phyloP scores from a whole-genome alignment of 2,329 filamentous ascomycete species.

The Trichophyton simii region DNA sequence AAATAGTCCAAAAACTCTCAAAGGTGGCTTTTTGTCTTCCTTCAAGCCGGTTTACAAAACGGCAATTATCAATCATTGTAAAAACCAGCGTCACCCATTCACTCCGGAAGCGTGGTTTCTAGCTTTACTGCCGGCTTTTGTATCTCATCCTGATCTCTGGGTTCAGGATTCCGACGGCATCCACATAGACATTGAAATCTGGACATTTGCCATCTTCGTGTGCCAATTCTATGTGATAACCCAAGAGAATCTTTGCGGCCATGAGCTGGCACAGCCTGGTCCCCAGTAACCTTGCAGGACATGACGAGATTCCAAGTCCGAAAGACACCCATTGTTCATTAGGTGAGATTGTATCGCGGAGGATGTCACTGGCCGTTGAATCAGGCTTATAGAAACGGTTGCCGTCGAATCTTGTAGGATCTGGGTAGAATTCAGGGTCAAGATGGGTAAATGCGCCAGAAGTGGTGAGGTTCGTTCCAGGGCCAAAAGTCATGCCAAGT shows the following conservation, averaged over 20 bases:
- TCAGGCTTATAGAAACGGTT: background rate
- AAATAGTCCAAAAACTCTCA: no score
- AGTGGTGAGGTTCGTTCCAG: background rate
- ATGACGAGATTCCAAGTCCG: background rate
- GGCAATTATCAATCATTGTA: no score
- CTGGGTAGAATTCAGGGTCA: background rate
- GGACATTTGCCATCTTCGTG: background rate
- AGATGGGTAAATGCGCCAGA: background rate
- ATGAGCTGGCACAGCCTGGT: background rate
- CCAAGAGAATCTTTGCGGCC: background rate
- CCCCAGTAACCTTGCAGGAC: background rate
- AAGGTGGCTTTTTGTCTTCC: no score
- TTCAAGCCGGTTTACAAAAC: no score
- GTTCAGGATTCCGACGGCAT: background rate
- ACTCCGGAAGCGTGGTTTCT: background rate
- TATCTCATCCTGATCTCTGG: background rate
- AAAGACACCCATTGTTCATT: background rate
- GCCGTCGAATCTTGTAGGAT: constrained; percentile 1
- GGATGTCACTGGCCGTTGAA: background rate
- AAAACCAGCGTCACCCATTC: no score
- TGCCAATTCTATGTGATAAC: background rate
- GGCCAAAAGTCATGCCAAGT: background rate
- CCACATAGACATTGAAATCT: background rate
- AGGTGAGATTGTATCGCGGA: background rate
- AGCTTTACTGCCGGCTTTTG: background rate